Evolutionary conservation across 129 eudicot genomes (phyloP).

Genomic region (Flaveria brownii): DNA sequence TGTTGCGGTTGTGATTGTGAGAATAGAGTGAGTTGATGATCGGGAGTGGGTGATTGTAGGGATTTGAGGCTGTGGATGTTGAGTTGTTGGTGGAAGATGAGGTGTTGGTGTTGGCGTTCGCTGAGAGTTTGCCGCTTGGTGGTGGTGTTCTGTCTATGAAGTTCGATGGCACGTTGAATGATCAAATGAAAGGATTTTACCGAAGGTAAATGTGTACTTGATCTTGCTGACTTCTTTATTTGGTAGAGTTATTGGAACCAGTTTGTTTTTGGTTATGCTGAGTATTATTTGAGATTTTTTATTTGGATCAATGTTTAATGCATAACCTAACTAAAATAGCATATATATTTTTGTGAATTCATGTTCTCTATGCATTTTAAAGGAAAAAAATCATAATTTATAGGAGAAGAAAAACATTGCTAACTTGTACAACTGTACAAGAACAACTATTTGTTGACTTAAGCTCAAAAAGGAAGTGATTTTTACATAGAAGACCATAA

Average conservation of each 20-base stretch:
- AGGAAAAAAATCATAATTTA: no score
- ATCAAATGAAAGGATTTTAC: constrained; percentile 93
- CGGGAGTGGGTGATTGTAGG: constrained; percentile 35
- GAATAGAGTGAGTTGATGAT: not conserved
- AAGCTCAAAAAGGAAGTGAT: not conserved
- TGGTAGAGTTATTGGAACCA: not conserved
- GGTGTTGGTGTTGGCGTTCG: constrained; percentile 77
- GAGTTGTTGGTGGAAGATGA: constrained; percentile 72
- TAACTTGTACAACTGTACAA: not conserved
- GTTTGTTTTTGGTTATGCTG: constrained; percentile 14
- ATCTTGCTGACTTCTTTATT: constrained; percentile 5
- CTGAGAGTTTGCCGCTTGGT: constrained; percentile 59
- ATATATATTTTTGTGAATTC: not conserved
- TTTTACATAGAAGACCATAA: not conserved
- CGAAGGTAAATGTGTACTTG: constrained; percentile 53
- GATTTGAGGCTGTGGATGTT: constrained; percentile 49
- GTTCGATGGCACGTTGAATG: constrained; percentile 85
- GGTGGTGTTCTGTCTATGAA: constrained; percentile 53
- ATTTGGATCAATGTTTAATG: not conserved
- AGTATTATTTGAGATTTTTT: not conserved
- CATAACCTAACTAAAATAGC: not conserved
- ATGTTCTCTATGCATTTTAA: not conserved
- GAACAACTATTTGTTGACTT: not conserved
- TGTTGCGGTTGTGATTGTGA: not conserved
- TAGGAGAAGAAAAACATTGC: not conserved